Percentiles rank a stretch among this genome's conserved stretches.
Conservation (phyloP, 2,329 filamentous ascomycete genomes). For the Monilinia polystroma region DNA sequence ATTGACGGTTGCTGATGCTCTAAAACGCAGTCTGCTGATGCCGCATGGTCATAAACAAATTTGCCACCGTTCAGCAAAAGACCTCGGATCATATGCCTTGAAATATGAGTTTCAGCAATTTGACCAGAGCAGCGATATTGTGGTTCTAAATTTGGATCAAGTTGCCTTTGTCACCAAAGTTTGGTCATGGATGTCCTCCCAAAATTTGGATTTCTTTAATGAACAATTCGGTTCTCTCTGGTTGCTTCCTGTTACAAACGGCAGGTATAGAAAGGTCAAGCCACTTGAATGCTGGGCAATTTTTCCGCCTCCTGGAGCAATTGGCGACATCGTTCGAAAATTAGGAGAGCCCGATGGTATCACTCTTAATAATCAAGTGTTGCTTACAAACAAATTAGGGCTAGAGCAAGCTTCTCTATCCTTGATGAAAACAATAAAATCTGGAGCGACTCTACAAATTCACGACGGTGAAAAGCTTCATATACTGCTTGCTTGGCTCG, state of each 20-base stretch:
- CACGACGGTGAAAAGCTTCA: constrained; percentile 3
- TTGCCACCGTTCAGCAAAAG: constrained; percentile 26
- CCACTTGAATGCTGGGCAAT: constrained; percentile 11
- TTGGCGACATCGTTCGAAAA: constrained; percentile 8
- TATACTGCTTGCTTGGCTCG: constrained; percentile 4
- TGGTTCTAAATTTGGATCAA: constrained; percentile 19
- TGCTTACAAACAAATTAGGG: background rate
- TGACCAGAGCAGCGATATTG: constrained; percentile 23
- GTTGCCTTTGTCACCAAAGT: constrained; percentile 23
- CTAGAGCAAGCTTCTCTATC: background rate
- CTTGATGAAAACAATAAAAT: background rate
- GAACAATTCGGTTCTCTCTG: constrained; percentile 30
- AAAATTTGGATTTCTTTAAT: constrained; percentile 25
- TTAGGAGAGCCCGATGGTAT: background rate
- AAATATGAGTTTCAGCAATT: constrained; percentile 23
- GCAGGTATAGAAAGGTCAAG: constrained; percentile 31
- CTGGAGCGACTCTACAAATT: background rate
- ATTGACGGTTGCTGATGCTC: background rate
- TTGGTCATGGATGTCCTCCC: constrained; percentile 30
- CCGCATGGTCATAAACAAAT: constrained; percentile 27
- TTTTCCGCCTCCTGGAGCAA: background rate
- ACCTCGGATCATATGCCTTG: constrained; percentile 28
- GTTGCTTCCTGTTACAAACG: constrained; percentile 36
- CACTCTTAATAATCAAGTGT: background rate
- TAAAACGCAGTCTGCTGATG: constrained; percentile 20